These are phyloP conservation scores for Myxozyma vanderwaltii DNA, from an alignment of 805 yeast species.

Conservation along the genomic window DNA sequence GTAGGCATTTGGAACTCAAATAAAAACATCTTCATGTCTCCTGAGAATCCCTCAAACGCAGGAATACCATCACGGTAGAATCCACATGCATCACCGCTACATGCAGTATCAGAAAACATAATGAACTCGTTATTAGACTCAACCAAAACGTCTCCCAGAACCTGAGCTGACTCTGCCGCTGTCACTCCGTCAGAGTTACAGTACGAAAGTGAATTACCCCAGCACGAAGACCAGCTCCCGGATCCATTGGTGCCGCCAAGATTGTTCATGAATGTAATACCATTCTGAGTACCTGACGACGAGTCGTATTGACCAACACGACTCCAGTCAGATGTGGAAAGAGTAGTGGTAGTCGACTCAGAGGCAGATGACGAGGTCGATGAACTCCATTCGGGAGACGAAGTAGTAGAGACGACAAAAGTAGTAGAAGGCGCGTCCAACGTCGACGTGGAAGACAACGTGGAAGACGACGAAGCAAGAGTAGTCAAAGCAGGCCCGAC, in stretches of 20 bases:
- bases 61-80: conserved; percentile 83
- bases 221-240: conserved; percentile 82
- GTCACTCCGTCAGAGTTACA: conserved; percentile 75
- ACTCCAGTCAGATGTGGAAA: conserved; percentile 45
- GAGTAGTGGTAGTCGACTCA: conserved; percentile 37
- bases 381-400: too few species aligned
- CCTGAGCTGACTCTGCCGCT: conserved; percentile 68
- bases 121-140: conserved; percentile 76
- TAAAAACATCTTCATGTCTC: conserved; percentile 79
- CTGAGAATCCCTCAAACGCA: conserved; percentile 93
- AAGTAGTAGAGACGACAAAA: conserved; percentile 15
- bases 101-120: conserved; percentile 63
- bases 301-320: conserved; percentile 58
- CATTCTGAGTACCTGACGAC: conserved; percentile 67
- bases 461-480: conserved; percentile 15
- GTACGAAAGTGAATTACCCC: conserved; percentile 91
- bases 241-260: conserved; percentile 82
- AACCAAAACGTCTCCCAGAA: conserved; percentile 67
- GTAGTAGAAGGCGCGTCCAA: conserved; percentile 23
- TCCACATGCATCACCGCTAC: conserved; percentile 66
- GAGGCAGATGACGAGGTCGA: conserved; percentile 33
- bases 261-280: conserved; percentile 81
- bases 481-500: conserved; percentile 36
- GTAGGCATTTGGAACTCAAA: conserved; percentile 95
- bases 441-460: conserved; percentile 12